Conservation (phyloP, 495 filamentous ascomycete species). For the Parmelia sp. region DNA sequence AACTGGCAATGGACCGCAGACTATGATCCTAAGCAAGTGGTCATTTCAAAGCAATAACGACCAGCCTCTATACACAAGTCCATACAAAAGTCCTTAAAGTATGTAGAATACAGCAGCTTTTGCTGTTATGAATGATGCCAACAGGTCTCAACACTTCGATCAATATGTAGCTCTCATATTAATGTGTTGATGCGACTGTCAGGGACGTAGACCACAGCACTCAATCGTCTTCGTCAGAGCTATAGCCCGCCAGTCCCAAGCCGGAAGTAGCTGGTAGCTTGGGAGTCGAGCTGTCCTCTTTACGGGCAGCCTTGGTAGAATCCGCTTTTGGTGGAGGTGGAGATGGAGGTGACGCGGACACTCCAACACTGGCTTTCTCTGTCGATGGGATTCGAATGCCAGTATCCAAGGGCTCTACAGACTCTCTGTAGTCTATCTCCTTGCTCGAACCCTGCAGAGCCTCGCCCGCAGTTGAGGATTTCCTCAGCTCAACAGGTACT, state of each 20-base stretch:
- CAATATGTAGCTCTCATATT: neutral
- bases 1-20: neutral
- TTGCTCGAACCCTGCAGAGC: conserved; percentile 3
- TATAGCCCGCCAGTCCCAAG: conserved; percentile 39
- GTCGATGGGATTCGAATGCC: neutral
- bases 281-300: neutral
- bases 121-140: neutral
- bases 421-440: neutral
- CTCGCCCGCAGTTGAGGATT: conserved; percentile 18
- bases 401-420: neutral
- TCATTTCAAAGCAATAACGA: neutral
- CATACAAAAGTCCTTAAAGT: neutral
- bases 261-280: conserved; percentile 8
- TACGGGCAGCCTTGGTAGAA: neutral
- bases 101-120: neutral
- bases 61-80: neutral
- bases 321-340: neutral
- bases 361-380: neutral
- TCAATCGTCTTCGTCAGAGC: conserved; percentile 39
- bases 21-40: neutral
- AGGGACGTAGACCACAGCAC: neutral
- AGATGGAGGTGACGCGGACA: neutral
- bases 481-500: conserved; percentile 1
- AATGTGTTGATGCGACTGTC: neutral
- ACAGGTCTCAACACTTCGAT: neutral